Evolutionary conservation across 768 basidiomycete species (phyloP).

Genomic region (Rossbeevera mucosa): DNA sequence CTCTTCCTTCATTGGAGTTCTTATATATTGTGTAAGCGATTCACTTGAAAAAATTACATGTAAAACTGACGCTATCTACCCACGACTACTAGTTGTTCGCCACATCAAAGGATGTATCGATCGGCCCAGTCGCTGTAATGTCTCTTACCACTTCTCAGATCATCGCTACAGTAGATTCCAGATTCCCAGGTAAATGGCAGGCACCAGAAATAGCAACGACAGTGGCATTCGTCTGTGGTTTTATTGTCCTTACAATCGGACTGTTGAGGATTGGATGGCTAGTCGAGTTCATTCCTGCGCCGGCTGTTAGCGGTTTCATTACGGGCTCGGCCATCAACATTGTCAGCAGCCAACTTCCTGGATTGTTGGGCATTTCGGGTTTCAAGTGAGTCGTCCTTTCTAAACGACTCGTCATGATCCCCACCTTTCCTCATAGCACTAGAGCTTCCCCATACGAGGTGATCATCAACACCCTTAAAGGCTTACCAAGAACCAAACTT

Average conservation of each 20-base stretch:
- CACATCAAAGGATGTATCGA: not conserved
- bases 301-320: not conserved
- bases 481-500: not conserved
- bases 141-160: not conserved
- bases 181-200: not conserved
- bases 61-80: not conserved
- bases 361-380: not conserved
- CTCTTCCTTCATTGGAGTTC: not conserved
- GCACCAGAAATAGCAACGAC: not conserved
- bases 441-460: not conserved
- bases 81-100: not conserved
- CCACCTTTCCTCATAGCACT: not conserved
- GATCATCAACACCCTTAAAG: not conserved
- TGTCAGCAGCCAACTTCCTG: not conserved
- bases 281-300: not conserved
- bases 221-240: not conserved
- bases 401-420: not conserved
- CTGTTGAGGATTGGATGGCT: not conserved
- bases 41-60: not conserved
- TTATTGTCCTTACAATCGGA: not conserved
- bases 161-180: not conserved
- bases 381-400: not conserved
- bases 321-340: not conserved
- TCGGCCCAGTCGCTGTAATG: not conserved
- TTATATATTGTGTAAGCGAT: not conserved